These are phyloP conservation scores for Scenedesmus sp. DNA, from an alignment of 163 green algal genomes.

Conservation along the genomic window DNA sequence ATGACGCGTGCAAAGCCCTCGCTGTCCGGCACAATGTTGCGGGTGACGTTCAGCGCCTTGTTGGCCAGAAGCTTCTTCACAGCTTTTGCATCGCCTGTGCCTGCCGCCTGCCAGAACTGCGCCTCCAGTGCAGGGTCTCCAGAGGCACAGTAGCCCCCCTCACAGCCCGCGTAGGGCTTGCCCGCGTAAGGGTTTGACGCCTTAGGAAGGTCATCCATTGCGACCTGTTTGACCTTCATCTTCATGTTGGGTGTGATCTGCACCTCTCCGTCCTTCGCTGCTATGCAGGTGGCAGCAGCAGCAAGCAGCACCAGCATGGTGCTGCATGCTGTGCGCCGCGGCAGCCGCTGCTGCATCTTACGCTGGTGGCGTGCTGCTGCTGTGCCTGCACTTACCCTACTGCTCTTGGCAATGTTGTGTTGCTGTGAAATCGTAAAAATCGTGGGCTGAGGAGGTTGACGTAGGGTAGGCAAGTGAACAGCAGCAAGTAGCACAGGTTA, in stretches of 20 bases:
- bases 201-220: neutral
- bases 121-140: neutral
- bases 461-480: neutral
- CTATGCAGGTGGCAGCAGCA: neutral
- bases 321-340: neutral
- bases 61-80: constrained; percentile 38
- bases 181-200: constrained; percentile 36
- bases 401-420: no score
- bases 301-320: constrained; percentile 9
- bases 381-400: neutral
- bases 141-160: constrained; percentile 41
- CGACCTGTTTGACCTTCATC: neutral
- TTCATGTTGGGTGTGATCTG: neutral
- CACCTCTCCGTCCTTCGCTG: neutral
- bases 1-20: constrained; percentile 30
- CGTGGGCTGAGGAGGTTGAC: neutral
- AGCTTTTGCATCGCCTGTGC: neutral
- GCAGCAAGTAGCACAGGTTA: constrained; percentile 10
- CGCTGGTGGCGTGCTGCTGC: neutral
- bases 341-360: neutral
- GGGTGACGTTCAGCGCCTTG: constrained; percentile 19
- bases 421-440: neutral
- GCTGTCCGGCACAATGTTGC: constrained; percentile 47
- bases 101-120: constrained; percentile 20
- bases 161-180: constrained; percentile 42